Evolutionary conservation across 208 protist species (phyloP), one percentile per base, ranked within the genome.

Genomic region (Crithidia expoeki): DNA sequence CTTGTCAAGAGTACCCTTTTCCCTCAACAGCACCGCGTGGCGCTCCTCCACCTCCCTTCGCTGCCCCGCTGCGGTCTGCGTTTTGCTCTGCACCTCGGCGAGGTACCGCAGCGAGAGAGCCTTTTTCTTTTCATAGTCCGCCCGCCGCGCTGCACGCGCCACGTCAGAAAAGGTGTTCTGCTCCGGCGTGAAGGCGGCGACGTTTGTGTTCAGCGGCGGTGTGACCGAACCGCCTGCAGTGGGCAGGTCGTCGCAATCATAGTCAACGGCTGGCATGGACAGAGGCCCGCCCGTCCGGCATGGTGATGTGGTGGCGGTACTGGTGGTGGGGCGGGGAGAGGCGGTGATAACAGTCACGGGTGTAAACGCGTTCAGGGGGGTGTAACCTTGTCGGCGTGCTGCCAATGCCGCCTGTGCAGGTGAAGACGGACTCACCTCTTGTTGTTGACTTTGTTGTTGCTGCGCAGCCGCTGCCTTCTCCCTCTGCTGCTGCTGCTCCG

Each of bases 71-170:
- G 44, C 49, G 25, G 25, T 46, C 32, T 60, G 57, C 36, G 64
- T 72, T 14, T 81, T 72, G 10, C 17, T 10, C 50, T 63, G 53
- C 58, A 79, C 12, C 49, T 83, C 64, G 27, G 49, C 53, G 2
- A 81, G 19, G 58, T 83, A 89, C 27, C 72, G 63, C 9, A 60
- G 62, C 14, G 79, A 72, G 27, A 83, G 61, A 19, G 74, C 74
- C 52, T 59, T 71, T 27, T 70, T 74, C 58, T 66, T 68, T 3
- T 72, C 76, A 53, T 83, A 78, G 33, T 68, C 69, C 3, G 60
- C 62, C 10, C 63, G 49, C 2, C 70, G 50, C 5, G 63, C 63
- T 4, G 65, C 57, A 0, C 38, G 59, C 16, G 36, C 55, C 4
- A 36, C 5, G 19, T 47, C 46, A 3, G 77, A 69, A 5, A 68